These are phyloP conservation scores for Pestalotiopsis sp. DNA, from an alignment of 2,329 filamentous ascomycete species.

Conservation along the genomic window DNA sequence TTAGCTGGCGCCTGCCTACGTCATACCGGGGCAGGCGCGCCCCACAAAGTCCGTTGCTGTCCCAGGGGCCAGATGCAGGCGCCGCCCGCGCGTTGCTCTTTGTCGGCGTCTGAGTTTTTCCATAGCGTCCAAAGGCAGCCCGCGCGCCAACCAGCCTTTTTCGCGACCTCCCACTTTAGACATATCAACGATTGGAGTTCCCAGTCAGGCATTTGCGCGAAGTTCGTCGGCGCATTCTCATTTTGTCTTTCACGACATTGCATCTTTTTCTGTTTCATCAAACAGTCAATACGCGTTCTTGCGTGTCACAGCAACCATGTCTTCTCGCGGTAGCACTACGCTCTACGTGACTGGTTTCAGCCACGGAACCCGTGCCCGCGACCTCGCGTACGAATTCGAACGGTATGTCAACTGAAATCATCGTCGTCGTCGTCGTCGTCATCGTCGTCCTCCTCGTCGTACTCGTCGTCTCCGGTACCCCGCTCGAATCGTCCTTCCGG, in stretches of 20 bases:
- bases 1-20: no score
- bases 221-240: background rate
- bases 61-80: no score
- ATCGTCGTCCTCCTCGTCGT: background rate
- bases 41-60: no score
- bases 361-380: slow-evolving; percentile 96
- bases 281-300: background rate
- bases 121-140: background rate
- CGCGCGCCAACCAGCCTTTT: slow-evolving; percentile 4
- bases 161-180: background rate
- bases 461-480: slow-evolving; percentile 42
- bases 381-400: slow-evolving; percentile 99
- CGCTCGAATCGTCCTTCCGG: slow-evolving; percentile 40
- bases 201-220: background rate
- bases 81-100: no score
- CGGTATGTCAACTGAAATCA: slow-evolving; percentile 78
- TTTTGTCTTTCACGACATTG: background rate
- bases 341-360: slow-evolving; percentile 99
- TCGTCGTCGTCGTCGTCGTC: slow-evolving; percentile 38
- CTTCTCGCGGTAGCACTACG: slow-evolving; percentile 93
- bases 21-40: no score
- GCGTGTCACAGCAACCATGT: slow-evolving; percentile 41
- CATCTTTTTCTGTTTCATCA: background rate
- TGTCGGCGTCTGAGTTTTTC: slow-evolving; percentile 11
- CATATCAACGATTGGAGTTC: background rate